These are phyloP conservation scores for Wickerhamiella allomyrinae DNA, from an alignment of 805 yeast genomes.

Conservation along the genomic window DNA sequence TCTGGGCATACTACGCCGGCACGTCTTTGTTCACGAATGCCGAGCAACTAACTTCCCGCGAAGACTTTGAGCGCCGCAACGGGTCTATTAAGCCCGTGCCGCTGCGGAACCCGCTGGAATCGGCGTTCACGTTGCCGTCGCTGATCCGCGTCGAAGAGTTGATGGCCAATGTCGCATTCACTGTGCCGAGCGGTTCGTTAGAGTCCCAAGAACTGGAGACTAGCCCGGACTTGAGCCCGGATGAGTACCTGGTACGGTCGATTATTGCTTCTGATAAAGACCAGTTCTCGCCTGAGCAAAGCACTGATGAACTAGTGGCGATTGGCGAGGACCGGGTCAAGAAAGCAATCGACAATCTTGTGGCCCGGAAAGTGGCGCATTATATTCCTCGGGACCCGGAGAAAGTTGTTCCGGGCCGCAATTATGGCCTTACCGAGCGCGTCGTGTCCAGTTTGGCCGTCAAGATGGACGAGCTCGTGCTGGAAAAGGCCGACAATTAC, in stretches of 20 bases:
- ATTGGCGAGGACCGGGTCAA: slow-evolving; percentile 35
- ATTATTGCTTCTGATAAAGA: slow-evolving; percentile 42
- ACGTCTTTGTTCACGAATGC: slow-evolving; percentile 16
- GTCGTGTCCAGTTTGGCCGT: slow-evolving; percentile 29
- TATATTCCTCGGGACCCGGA: slow-evolving; percentile 22
- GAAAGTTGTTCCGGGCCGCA: slow-evolving; percentile 30
- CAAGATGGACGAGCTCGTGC: slow-evolving; percentile 28
- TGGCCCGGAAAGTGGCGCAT: slow-evolving; percentile 30
- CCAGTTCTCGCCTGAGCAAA: slow-evolving; percentile 33
- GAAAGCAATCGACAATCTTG: slow-evolving; percentile 37
- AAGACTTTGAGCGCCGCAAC: slow-evolving; percentile 36
- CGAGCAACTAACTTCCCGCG: slow-evolving; percentile 14
- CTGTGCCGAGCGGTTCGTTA: slow-evolving; percentile 14
- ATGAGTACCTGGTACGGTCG: slow-evolving; percentile 24
- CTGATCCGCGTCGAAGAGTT: slow-evolving; percentile 57
- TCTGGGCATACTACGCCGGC: slow-evolving; percentile 51
- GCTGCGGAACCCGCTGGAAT: slow-evolving; percentile 22
- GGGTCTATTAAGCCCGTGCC: slow-evolving; percentile 27
- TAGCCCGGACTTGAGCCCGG: slow-evolving; percentile 18
- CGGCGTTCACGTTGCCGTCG: slow-evolving; percentile 41
- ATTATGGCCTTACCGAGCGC: slow-evolving; percentile 43
- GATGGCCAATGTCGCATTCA: slow-evolving; percentile 31
- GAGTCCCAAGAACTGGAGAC: background rate
- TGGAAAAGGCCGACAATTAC: slow-evolving; percentile 32
- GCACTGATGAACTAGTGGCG: slow-evolving; percentile 32